Evolutionary conservation across 805 yeast genomes (phyloP), one percentile per base, ranked within the genome.

Genomic region (Spencermartinsiella europaea): DNA sequence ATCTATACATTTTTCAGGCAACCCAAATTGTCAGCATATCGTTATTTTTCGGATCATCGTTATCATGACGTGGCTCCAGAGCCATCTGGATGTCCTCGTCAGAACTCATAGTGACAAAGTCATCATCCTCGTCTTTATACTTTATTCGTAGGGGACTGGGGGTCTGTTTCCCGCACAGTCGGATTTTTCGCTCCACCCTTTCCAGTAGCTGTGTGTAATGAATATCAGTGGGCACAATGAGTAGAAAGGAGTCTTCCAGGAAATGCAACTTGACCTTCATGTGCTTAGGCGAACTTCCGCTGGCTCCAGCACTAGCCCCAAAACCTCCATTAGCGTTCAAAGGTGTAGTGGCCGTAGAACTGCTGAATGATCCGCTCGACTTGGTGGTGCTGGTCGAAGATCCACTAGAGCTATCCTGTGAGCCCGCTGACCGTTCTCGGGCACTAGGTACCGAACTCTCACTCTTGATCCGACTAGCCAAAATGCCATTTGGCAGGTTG

Each of bases 111-210:
- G 85, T 80, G 37, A 93, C 95, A 62, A 78, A 83, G 63, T 93
- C 99, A 15, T 95, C 96, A 62, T 93, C 99, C 66, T 93, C 99
- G 65, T 93, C 99, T 61, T 80, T 80, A 62, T 88, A 91, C 64
- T 81, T 82, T 50, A 93, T 73, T 57, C 83, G 76, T 34, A 76
- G 66, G 19, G 66, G 71, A 45, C 40, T 42, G 40, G 63, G 62
- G n/a, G 59, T 51, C 47, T 69, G 66, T 40, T 69, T 72, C 20
- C 82, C 84, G 45, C 79, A 72, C 43, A 76, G 74, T 38, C 72
- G 69, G 40, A 81, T 62, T 58, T 81, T 80, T 41, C 72, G 73
- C 50, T 76, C 79, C 33, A 87, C 77, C 49, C 79, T 78, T 38
- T 70, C 75, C 39, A 76, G 67, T 47, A 87, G 70, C 38, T 76